Percentiles rank a stretch among this genome's conserved stretches.
Conservation (phyloP, 345 rosid species). For the Populus ilicifolia region DNA sequence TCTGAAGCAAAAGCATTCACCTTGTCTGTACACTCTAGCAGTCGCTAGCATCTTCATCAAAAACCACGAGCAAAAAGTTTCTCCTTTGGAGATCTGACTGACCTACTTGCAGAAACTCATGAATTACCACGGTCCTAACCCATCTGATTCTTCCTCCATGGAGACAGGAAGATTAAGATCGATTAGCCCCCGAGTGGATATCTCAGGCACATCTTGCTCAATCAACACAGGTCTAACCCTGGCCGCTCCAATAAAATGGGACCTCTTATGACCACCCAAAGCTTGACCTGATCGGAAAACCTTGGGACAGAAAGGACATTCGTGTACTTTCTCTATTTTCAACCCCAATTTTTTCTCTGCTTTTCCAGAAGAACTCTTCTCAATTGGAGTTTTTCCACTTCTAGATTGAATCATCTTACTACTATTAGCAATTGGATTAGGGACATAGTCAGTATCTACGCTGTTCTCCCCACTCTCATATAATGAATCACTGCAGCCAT, state of each 20-base stretch:
- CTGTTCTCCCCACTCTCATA: slow-evolving; percentile 52
- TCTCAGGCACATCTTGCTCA: slow-evolving; percentile 40
- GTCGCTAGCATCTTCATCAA: slow-evolving; percentile 21
- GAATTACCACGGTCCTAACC: slow-evolving; percentile 37
- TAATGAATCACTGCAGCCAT: slow-evolving; percentile 31
- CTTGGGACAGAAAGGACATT: slow-evolving; percentile 84
- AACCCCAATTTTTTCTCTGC: slow-evolving; percentile 31
- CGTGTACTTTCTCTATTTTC: slow-evolving; percentile 62
- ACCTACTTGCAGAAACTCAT: slow-evolving; percentile 8
- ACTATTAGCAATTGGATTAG: slow-evolving; percentile 23
- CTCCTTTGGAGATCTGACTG: not conserved
- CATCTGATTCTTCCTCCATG: slow-evolving; percentile 44
- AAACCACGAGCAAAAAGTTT: slow-evolving; percentile 15
- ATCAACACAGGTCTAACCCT: slow-evolving; percentile 52
- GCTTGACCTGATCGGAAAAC: slow-evolving; percentile 94
- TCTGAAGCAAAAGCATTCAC: slow-evolving; percentile 31
- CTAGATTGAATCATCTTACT: slow-evolving; percentile 17
- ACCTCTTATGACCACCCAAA: slow-evolving; percentile 93
- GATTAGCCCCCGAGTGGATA: slow-evolving; percentile 41
- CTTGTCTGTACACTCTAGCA: slow-evolving; percentile 37
- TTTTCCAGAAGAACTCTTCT: slow-evolving; percentile 22
- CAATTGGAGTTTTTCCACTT: slow-evolving; percentile 27
- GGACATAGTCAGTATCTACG: slow-evolving; percentile 44
- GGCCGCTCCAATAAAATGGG: slow-evolving; percentile 73
- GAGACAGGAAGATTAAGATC: slow-evolving; percentile 95